A percentile compares a stretch with the other conserved stretches of the same genome.
These are phyloP conservation scores for Salix exigua DNA, from an alignment of 345 rosid species.

Conservation along the genomic window DNA sequence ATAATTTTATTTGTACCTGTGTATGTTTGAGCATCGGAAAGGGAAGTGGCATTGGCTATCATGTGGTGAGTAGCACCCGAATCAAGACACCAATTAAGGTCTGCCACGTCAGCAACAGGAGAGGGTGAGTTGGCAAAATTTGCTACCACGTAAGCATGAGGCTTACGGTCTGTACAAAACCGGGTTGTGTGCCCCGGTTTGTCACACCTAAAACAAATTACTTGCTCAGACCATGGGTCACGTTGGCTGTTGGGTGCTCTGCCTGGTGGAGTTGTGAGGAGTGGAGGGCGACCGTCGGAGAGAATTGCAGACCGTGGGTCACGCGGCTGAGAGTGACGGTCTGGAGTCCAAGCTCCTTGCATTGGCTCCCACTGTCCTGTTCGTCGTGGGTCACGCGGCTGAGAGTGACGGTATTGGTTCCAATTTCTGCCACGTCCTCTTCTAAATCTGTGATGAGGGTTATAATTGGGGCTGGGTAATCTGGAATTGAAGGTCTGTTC, in stretches of 20 bases:
- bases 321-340: accelerated
- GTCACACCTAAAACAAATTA: background rate
- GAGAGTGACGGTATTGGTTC: too few relatives aligned
- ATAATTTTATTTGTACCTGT: too few relatives aligned
- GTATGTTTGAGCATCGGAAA: background rate
- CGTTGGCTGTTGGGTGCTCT: background rate
- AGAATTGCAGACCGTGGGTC: background rate
- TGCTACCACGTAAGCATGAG: background rate
- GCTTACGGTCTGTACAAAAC: background rate
- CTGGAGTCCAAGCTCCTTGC: background rate
- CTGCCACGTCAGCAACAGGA: background rate
- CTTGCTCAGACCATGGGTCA: accelerated
- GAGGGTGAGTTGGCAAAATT: background rate
- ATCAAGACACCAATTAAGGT: background rate
- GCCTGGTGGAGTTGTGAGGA: background rate
- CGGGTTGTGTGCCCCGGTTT: background rate
- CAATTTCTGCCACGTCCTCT: background rate
- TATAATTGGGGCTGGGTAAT: too few relatives aligned
- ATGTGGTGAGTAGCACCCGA: background rate
- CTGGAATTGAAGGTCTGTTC: too few relatives aligned
- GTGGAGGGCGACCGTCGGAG: background rate
- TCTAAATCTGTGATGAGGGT: background rate
- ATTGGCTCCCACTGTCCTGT: background rate
- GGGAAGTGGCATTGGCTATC: background rate
- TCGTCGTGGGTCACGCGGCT: too few relatives aligned